Conservation (phyloP, 768 basidiomycete species). For the Agrocybe pediades region DNA sequence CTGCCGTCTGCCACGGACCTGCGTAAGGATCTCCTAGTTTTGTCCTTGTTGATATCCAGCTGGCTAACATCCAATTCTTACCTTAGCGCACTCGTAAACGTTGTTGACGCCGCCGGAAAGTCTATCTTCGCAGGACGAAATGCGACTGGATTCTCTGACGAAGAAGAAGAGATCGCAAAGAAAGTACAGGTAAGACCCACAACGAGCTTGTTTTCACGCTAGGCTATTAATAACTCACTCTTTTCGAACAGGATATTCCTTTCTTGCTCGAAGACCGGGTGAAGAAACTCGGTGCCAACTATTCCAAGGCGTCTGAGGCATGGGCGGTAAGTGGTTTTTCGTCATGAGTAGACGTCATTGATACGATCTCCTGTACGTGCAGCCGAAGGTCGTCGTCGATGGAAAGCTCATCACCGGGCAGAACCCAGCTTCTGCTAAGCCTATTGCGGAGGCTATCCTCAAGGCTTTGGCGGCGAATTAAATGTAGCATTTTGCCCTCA, state of each 20-base stretch:
- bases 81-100: constrained; percentile 58
- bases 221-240: neutral
- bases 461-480: no score
- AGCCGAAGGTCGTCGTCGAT: constrained; percentile 56
- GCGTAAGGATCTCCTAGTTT: constrained; percentile 44
- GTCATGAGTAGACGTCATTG: neutral
- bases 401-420: constrained; percentile 71
- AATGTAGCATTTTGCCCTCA: no score
- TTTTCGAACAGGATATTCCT: constrained; percentile 47
- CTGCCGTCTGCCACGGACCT: constrained; percentile 84
- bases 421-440: constrained; percentile 60
- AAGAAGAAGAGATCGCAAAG: constrained; percentile 57
- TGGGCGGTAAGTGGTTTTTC: constrained; percentile 50
- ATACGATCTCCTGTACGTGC: neutral
- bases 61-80: neutral
- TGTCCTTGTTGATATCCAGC: neutral
- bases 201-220: no score
- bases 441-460: constrained; percentile 57
- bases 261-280: constrained; percentile 75
- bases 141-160: constrained; percentile 72
- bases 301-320: constrained; percentile 53
- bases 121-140: constrained; percentile 63
- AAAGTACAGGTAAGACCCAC: constrained; percentile 41
- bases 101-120: constrained; percentile 52
- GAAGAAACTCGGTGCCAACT: constrained; percentile 61